A percentile compares a stretch with the other conserved stretches of the same genome.
These are phyloP conservation scores for Xylaria sp. DNA, from an alignment of 495 filamentous ascomycete genomes.

Conservation along the genomic window DNA sequence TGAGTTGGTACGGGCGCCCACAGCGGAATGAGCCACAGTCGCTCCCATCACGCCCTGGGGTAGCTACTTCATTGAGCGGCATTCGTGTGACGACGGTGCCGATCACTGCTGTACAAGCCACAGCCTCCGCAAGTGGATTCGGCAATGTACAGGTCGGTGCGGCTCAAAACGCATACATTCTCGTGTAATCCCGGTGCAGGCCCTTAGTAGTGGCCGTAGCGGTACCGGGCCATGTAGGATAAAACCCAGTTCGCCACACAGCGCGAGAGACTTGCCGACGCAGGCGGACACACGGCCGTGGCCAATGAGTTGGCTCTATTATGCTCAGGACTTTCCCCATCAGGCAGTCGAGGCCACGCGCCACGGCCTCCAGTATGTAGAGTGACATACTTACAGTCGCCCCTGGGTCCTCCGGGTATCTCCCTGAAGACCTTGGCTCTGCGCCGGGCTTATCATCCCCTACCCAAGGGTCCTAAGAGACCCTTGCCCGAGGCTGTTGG, in stretches of 20 bases:
- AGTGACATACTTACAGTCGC: neutral
- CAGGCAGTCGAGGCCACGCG: slow-evolving; percentile 21
- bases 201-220: neutral
- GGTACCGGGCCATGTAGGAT: neutral
- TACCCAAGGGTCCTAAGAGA: neutral
- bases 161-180: slow-evolving; percentile 7
- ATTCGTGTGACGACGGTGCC: slow-evolving; percentile 9
- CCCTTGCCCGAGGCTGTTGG: neutral
- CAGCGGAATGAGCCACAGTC: slow-evolving; percentile 3
- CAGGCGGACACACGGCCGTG: slow-evolving; percentile 3
- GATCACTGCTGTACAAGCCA: slow-evolving; percentile 20
- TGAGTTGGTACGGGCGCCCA: slow-evolving; percentile 6
- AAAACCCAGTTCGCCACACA: neutral
- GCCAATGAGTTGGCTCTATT: slow-evolving; percentile 18
- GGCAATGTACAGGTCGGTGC: slow-evolving; percentile 1
- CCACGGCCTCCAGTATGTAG: slow-evolving; percentile 6
- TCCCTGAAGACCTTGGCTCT: neutral
- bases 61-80: slow-evolving; percentile 14
- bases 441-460: neutral
- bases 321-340: slow-evolving; percentile 17
- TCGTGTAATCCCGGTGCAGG: neutral
- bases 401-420: neutral
- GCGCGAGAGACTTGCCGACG: slow-evolving; percentile 20
- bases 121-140: slow-evolving; percentile 16
- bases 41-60: slow-evolving; percentile 21